Base-by-base conservation (phyloP, 768 basidiomycete species). In the Lactarius vividus region DNA sequence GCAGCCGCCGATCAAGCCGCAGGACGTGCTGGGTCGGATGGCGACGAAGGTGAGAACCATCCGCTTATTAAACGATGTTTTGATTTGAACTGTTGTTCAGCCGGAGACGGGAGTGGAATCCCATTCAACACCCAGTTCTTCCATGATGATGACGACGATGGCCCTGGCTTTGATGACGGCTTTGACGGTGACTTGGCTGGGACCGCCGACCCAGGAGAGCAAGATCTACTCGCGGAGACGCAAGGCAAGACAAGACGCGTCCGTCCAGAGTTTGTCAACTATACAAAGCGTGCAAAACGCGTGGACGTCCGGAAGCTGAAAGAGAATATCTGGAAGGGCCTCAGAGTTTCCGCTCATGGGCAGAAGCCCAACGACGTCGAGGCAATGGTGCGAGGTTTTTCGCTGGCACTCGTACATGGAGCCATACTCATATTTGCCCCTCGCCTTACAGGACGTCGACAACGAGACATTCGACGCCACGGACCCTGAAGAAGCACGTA, bases 121-220 rank as follows among this genome's bases (percentile, higher is more conserved):
- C 96, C 95, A 0, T 97, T 97, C 77, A 91, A 91, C 71, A 96
- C 96, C 0, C 96, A 98, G 73, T 98, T 98, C 82, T 96, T 98
- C 85, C 88, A 95, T 68, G 95, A 97, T 65, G 92, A 92, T 65
- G 84, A 86, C 67, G 94, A 95, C 67, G 92, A 91, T 59, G 90
- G 84, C 3, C 85, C 85, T 4, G 81, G 79, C 15, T 82, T 82
- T 66, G 83, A 84, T 60, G 89, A 84, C 63, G 84, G 84, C 15
- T 88, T 85, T 69, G 90, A 89, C 53, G 89, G 88, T 44, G 80
- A 76, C 37, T 59, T 71, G 29, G 71, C 75, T 11, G 69, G 79
- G 6, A 82, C 80, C 37, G 79, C 78, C 42, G 89, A 88, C 62
- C 80, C 82, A 13, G 91, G 85, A 57, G 95, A 96, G 69, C 92